These are phyloP conservation scores for Scedosporium apiospermum DNA, from an alignment of 2,329 filamentous ascomycete species.

Conservation along the genomic window DNA sequence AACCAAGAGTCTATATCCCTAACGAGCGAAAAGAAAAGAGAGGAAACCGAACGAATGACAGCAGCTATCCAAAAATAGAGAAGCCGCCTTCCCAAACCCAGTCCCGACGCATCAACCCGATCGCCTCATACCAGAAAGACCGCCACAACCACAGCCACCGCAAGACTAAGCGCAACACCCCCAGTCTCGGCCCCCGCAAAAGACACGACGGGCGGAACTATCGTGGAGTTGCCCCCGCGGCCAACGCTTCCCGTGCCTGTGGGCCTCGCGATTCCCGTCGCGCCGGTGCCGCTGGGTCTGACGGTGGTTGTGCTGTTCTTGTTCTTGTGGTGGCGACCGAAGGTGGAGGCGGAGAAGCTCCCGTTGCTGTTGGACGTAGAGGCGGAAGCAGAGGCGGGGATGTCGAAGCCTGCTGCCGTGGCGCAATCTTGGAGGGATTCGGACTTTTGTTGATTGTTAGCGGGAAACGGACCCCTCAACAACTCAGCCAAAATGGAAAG, in stretches of 20 bases:
- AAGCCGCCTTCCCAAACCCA: background rate
- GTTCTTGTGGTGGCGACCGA: background rate
- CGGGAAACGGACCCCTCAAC: no score
- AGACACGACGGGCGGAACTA: background rate
- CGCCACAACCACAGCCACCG: background rate
- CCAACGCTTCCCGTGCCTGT: background rate
- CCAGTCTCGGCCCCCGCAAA: background rate
- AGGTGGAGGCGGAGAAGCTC: background rate
- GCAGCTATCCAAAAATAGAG: background rate
- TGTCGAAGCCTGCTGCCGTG: background rate
- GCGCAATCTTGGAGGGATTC: slow-evolving; percentile 4
- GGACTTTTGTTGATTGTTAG: background rate
- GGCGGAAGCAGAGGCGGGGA: background rate
- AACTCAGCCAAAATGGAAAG: no score
- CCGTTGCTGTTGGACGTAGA: background rate
- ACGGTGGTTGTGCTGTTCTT: background rate
- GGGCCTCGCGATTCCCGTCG: background rate
- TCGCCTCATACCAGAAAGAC: background rate
- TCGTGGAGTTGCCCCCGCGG: background rate
- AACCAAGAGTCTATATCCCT: background rate
- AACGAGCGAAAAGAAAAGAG: background rate
- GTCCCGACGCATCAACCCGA: background rate
- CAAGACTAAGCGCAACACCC: background rate
- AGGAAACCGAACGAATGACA: background rate
- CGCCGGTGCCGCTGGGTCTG: background rate